These are phyloP conservation scores for Cyberlindnera saturnus DNA, from an alignment of 805 yeast species.

Conservation along the genomic window DNA sequence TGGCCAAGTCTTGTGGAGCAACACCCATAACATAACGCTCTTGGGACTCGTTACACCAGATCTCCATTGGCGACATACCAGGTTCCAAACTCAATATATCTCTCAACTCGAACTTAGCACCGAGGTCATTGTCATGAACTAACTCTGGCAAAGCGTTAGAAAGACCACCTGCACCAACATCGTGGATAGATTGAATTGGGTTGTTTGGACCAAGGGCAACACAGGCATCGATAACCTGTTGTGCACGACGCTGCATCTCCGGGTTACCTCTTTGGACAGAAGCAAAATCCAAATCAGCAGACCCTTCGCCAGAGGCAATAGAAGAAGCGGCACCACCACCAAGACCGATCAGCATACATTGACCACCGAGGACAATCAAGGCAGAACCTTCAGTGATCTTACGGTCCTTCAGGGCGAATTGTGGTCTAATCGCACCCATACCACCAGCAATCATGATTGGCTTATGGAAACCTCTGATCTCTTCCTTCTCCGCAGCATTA, in stretches of 20 bases:
- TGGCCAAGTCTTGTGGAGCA: slow-evolving; percentile 63
- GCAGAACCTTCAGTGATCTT: slow-evolving; percentile 89
- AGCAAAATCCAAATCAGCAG: slow-evolving; percentile 95
- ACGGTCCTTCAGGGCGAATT: slow-evolving; percentile 79
- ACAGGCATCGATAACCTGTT: slow-evolving; percentile 95
- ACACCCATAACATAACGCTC: slow-evolving; percentile 96
- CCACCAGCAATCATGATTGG: slow-evolving; percentile 99
- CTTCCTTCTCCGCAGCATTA: slow-evolving; percentile 55
- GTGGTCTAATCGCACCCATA: slow-evolving; percentile 93
- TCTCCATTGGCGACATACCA: slow-evolving; percentile 99
- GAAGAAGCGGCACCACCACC: slow-evolving; percentile 99
- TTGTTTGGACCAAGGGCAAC: slow-evolving; percentile 65
- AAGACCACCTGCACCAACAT: slow-evolving; percentile 99
- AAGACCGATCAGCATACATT: slow-evolving; percentile 93
- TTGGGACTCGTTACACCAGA: slow-evolving; percentile 99
- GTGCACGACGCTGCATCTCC: slow-evolving; percentile 98
- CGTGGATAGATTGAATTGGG: slow-evolving; percentile 95
- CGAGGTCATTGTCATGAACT: slow-evolving; percentile 94
- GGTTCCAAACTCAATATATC: slow-evolving; percentile 88
- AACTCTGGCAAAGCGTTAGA: slow-evolving; percentile 96
- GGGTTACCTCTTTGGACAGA: slow-evolving; percentile 99
- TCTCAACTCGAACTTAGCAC: slow-evolving; percentile 89
- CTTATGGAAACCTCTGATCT: slow-evolving; percentile 93
- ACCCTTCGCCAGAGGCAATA: slow-evolving; percentile 91
- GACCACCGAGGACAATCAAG: slow-evolving; percentile 94